A percentile compares a stretch with the other conserved stretches of the same genome.
phyloP scores from a whole-genome alignment of 2,329 filamentous ascomycete species.

The Fusarium sp. region DNA sequence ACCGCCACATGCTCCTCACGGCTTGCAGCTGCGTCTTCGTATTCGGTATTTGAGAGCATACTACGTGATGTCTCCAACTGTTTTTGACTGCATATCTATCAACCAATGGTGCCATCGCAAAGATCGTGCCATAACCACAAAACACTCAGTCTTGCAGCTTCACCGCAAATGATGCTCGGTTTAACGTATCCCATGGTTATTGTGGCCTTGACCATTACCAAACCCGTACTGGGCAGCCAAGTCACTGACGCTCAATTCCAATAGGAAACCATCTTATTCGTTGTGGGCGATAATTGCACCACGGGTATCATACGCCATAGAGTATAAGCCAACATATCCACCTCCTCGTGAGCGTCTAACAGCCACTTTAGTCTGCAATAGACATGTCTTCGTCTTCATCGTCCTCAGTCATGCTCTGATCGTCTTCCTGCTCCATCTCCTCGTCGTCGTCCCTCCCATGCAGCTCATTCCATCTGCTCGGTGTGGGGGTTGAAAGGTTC shows the following conservation, averaged over 20 bases:
- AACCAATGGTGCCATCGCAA: slow-evolving; percentile 31
- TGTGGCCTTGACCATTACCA: background rate
- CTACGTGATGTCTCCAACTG: background rate
- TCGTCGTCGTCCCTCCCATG: slow-evolving; percentile 44
- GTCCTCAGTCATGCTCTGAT: slow-evolving; percentile 47
- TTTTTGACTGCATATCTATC: background rate
- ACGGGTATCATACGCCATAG: slow-evolving; percentile 45
- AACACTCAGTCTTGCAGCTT: background rate
- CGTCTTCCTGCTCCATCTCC: slow-evolving; percentile 47
- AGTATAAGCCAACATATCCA: background rate
- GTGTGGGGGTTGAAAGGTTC: slow-evolving; percentile 54
- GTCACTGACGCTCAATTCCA: background rate
- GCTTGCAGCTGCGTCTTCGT: background rate
- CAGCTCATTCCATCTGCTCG: slow-evolving; percentile 53
- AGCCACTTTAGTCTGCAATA: slow-evolving; percentile 39
- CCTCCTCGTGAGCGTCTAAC: background rate
- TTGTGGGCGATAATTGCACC: slow-evolving; percentile 28
- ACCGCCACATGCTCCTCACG: background rate
- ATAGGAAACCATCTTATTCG: slow-evolving; percentile 18
- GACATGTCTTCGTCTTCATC: slow-evolving; percentile 49
- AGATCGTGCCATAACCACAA: slow-evolving; percentile 23
- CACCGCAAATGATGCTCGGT: background rate
- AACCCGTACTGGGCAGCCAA: background rate
- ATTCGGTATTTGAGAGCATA: background rate
- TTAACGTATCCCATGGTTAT: background rate